Percentiles rank a stretch among this genome's conserved stretches.
Conservation (phyloP, 2,329 filamentous ascomycete species). For the Rutstroemia sp. region DNA sequence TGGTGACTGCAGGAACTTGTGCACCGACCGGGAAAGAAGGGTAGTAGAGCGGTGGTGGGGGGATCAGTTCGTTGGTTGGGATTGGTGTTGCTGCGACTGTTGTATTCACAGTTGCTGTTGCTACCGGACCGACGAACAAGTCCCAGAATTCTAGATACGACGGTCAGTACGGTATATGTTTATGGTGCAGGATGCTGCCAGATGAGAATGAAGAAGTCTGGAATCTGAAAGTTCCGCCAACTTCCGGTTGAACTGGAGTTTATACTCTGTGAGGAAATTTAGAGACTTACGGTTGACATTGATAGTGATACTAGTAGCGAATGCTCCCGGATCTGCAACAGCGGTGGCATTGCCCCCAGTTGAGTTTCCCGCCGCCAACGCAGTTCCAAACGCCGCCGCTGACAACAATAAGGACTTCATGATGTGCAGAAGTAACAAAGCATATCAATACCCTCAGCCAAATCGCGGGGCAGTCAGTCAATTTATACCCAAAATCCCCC, state of each 20-base stretch:
- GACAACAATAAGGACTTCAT: no score
- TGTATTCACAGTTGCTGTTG: constrained; percentile 18
- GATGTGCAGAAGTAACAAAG: no score
- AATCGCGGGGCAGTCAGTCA: no score
- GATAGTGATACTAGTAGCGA: constrained; percentile 13
- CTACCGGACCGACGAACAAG: constrained; percentile 21
- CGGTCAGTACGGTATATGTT: constrained; percentile 17
- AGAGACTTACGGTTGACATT: constrained; percentile 13
- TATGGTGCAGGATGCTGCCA: background rate
- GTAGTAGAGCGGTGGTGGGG: constrained; percentile 20
- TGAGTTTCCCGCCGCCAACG: no score
- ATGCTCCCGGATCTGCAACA: constrained; percentile 14
- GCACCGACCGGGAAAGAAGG: constrained; percentile 13
- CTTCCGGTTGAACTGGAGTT: no score
- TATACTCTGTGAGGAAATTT: background rate
- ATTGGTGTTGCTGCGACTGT: constrained; percentile 22
- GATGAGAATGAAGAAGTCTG: background rate
- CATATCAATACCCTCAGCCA: no score
- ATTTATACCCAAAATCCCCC: no score
- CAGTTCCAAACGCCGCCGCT: no score
- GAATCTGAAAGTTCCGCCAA: no score
- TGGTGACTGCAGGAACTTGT: constrained; percentile 12
- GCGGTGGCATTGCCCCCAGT: background rate
- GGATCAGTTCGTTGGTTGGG: constrained; percentile 19
- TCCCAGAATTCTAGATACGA: constrained; percentile 15